Evolutionary conservation across 305 asterid species (phyloP), one percentile per base, ranked within the genome.

Genomic region (Fraxinus greggii): DNA sequence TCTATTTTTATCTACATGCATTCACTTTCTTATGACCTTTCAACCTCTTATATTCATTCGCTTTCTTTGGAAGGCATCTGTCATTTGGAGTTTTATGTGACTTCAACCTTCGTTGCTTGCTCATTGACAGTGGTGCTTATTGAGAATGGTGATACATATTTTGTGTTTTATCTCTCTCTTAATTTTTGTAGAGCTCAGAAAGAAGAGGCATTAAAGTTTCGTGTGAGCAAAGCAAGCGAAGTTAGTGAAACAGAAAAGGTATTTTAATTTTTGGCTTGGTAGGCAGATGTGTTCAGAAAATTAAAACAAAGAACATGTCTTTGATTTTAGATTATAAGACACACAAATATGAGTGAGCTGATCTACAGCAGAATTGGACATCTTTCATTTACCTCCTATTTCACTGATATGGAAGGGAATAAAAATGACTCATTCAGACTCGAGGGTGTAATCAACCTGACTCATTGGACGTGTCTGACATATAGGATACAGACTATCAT

Each of bases 211-310:
- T 82, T 94, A 59, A 90, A 89, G 85, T 96, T 94, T 79, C 95
- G 98, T 67, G 91, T 90, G 82, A 79, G 90, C 82, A 96, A 93
- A 90, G 87, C 90, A 80, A 87, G 86, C 83, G 98, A 96, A 94
- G 91, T 88, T 85, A 78, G 91, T 82, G 97, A 90, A 86, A 86
- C 89, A 56, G 99, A 94, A 89, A 95, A 93, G 99, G 99, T 96
- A 85, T 83, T 61, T 51, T 70, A 70, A 79, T 63, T 26, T 73
- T 81, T 78, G 63, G 56, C 48, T 36, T 83, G 67, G 73, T 78
- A 23, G 79, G 84, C 69, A 78, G 73, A 38, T 21, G 83, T 83
- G 82, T 28, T 31, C 75, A 33, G 65, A 56, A 73, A 77, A 75
- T 33, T 75, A 73, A 83, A 70, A 28, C 35, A 38, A 65, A 51